These are phyloP conservation scores for Cercospora berteroae DNA, from an alignment of 2,329 filamentous ascomycete genomes.

Conservation along the genomic window DNA sequence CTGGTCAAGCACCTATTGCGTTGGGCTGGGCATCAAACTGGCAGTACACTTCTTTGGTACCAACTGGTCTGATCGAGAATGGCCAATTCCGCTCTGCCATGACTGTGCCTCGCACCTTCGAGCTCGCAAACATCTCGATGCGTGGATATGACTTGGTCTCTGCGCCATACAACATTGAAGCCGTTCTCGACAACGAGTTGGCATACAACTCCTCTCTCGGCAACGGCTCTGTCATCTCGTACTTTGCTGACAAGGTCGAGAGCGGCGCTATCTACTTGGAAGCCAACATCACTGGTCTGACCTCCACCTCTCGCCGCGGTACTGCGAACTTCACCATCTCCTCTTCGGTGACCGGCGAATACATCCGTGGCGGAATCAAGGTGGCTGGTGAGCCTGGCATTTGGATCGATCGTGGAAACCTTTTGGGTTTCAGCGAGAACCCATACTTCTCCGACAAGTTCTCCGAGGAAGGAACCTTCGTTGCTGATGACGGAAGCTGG, in stretches of 20 bases:
- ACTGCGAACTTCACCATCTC: slow-evolving; percentile 55
- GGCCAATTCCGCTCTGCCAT: slow-evolving; percentile 51
- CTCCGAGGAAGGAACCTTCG: slow-evolving; percentile 36
- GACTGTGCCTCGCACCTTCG: slow-evolving; percentile 53
- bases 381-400: slow-evolving; percentile 43
- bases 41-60: slow-evolving; percentile 55
- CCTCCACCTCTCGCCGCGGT: slow-evolving; percentile 32
- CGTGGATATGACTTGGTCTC: slow-evolving; percentile 54
- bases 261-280: slow-evolving; percentile 57
- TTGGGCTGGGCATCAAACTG: slow-evolving; percentile 61
- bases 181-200: slow-evolving; percentile 49
- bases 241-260: slow-evolving; percentile 49
- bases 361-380: slow-evolving; percentile 50
- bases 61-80: slow-evolving; percentile 53
- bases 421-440: slow-evolving; percentile 51
- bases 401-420: slow-evolving; percentile 52
- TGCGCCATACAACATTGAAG: slow-evolving; percentile 50
- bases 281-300: slow-evolving; percentile 51
- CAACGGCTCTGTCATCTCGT: slow-evolving; percentile 51
- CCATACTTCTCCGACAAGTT: slow-evolving; percentile 58
- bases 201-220: slow-evolving; percentile 46
- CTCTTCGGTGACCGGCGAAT: slow-evolving; percentile 51
- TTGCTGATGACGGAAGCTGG: slow-evolving; percentile 36
- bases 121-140: slow-evolving; percentile 52
- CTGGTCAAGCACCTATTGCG: slow-evolving; percentile 45